phyloP scores from a whole-genome alignment of 495 filamentous ascomycete genomes.

The Elaphomyces granulatus region DNA sequence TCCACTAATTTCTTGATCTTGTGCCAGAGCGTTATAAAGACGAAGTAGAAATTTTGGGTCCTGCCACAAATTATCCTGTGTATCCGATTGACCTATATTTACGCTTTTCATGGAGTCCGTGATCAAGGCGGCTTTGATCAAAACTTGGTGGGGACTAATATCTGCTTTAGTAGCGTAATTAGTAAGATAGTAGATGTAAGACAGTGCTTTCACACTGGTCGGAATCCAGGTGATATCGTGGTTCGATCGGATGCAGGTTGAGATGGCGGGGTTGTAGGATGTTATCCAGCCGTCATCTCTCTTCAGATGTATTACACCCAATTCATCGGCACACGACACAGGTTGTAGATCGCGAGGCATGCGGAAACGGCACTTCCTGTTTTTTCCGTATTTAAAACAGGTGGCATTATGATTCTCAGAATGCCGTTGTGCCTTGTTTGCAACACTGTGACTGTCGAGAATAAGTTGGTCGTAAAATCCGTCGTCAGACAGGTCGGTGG shows the following conservation, averaged over 20 bases:
- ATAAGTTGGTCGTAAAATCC: too few relatives aligned
- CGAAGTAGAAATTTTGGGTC: too few relatives aligned
- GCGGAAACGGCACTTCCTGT: conserved; percentile 10
- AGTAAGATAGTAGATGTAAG: conserved; percentile 12
- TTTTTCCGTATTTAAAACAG: conserved; percentile 7
- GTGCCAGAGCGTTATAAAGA: too few relatives aligned
- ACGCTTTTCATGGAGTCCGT: too few relatives aligned
- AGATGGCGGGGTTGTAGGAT: conserved; percentile 7
- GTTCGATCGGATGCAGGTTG: conserved; percentile 8
- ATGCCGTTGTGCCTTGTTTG: too few relatives aligned
- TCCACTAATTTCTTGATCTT: too few relatives aligned
- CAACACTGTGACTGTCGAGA: too few relatives aligned
- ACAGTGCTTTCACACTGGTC: conserved; percentile 6
- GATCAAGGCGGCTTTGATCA: conserved; percentile 4
- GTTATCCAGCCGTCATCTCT: conserved; percentile 5
- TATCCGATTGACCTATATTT: too few relatives aligned
- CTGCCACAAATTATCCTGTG: too few relatives aligned
- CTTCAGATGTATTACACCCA: conserved; percentile 5
- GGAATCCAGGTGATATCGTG: conserved; percentile 10
- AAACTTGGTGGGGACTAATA: conserved; percentile 4
- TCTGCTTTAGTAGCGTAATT: conserved; percentile 13
- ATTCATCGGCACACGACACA: conserved; percentile 3
- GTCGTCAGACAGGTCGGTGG: too few relatives aligned
- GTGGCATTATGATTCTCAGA: conserved; percentile 6
- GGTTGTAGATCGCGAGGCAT: conserved; percentile 4